Percentiles rank a stretch among this genome's conserved stretches.
phyloP scores from a whole-genome alignment of 1,284 basidiomycete species.

The Marasmius fiardii region DNA sequence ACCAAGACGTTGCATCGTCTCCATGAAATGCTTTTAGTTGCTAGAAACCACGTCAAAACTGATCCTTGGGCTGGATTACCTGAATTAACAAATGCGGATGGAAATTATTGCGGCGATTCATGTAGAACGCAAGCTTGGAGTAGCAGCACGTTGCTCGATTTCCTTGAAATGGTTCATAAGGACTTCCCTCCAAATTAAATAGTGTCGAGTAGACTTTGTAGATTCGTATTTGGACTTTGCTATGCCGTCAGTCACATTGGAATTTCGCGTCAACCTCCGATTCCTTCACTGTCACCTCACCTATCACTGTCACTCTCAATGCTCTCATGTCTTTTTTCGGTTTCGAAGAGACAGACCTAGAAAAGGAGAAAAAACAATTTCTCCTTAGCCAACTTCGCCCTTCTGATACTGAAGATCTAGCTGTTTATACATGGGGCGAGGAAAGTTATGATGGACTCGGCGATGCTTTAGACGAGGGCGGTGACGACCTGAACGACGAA shows the following conservation, averaged over 20 bases:
- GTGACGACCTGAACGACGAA: conserved; percentile 92
- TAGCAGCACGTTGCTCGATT: conserved; percentile 84
- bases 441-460: conserved; percentile 90
- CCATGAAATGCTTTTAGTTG: conserved; percentile 65
- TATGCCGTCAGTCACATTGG: conserved; percentile 1
- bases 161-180: conserved; percentile 71
- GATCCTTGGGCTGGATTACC: conserved; percentile 92
- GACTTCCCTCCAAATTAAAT: background rate
- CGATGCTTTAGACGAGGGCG: conserved; percentile 82
- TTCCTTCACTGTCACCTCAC: background rate
- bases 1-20: conserved; percentile 76
- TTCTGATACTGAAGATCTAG: conserved; percentile 72
- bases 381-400: conserved; percentile 38
- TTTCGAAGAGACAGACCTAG: conserved; percentile 62
- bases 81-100: conserved; percentile 86
- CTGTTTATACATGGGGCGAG: conserved; percentile 86
- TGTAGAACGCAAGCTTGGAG: conserved; percentile 94
- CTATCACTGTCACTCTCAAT: conserved; percentile 20
- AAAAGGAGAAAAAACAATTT: conserved; percentile 56
- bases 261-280: background rate
- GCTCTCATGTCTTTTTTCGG: conserved; percentile 78
- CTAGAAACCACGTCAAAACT: conserved; percentile 69
- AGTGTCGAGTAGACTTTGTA: background rate
- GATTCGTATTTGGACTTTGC: background rate
- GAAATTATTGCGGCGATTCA: conserved; percentile 79